Evolutionary conservation across 495 filamentous ascomycete species (phyloP), one percentile per base, ranked within the genome.

Genomic region (Talaromyces nanjingensis): DNA sequence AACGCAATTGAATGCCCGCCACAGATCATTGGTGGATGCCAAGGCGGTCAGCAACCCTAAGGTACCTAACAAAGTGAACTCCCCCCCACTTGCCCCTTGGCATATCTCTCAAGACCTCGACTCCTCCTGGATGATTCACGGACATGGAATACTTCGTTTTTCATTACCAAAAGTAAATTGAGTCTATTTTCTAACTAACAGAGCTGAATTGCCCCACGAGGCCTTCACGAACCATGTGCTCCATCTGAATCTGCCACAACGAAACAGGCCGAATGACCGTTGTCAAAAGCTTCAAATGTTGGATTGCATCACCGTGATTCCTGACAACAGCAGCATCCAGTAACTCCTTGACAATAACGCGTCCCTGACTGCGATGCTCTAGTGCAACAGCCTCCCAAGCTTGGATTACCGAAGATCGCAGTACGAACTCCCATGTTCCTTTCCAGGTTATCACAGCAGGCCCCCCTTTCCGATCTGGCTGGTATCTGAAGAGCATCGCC

Each of bases 371-470:
- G 20, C 14, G 47, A 49, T 69, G 66, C 65, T 70, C 63, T 63
- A 69, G 68, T 68, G 67, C 64, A 57, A 76, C 71, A 59, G 66
- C 65, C 67, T 75, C 70, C 76, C 76, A 78, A 69, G 70, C 68
- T 67, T 71, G 53, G 57, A 71, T 60, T 58, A 72, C 67, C 64
- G 31, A 60, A 60, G 69, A 67, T 65, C 69, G 57, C 65, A 78
- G 65, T 63, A 55, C 52, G 45, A 74, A 67, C 63, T 72, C 66
- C 72, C 74, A 74, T 60, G 74, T 76, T 65, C 66, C 68, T 73
- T 69, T 70, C 74, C 71, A 74, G 62, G 67, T 72, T 45, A 74
- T 66, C 59, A 64, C 66, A 66, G 72, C 71, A 64, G 59, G 65
- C 59, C 58, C 58, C 47, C n/a, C 47, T 52, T 22, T 52, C 47